Conservation (phyloP, 169 alveolate species). For the Toxoplasma gondii region DNA sequence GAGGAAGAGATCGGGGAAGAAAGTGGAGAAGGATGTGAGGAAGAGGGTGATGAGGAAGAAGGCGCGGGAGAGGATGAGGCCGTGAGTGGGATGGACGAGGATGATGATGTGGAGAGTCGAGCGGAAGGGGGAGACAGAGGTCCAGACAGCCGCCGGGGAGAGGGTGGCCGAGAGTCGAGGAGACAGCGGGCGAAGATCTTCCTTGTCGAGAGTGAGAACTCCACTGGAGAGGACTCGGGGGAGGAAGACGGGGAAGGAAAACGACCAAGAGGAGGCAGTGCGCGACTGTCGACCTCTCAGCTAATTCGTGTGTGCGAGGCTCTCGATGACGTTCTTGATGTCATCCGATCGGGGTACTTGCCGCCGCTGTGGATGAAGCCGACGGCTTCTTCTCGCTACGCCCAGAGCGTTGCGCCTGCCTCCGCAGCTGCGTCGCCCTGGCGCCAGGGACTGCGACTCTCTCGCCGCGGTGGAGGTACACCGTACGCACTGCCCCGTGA, state of each 20-base stretch:
- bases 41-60: not conserved
- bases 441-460: not conserved
- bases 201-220: too few species aligned
- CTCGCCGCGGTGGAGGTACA: too few species aligned
- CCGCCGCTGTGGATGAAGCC: slow-evolving; percentile 18
- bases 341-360: not conserved
- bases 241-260: not conserved
- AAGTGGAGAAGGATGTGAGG: not conserved
- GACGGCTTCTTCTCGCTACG: not conserved
- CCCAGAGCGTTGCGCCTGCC: not conserved
- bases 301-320: not conserved
- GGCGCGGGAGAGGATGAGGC: not conserved
- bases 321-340: not conserved
- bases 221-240: not conserved
- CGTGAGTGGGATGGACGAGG: not conserved
- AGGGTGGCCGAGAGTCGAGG: not conserved
- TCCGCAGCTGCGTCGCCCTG: slow-evolving; percentile 9
- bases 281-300: not conserved
- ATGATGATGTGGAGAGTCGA: not conserved
- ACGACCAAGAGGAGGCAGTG: slow-evolving; percentile 7
- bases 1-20: too few species aligned
- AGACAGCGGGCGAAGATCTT: too few species aligned
- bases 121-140: not conserved
- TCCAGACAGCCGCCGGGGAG: not conserved
- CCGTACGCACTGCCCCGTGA: too few species aligned